These are phyloP conservation scores for Solanum aculeatissimum DNA, from an alignment of 305 asterid genomes.

Conservation along the genomic window DNA sequence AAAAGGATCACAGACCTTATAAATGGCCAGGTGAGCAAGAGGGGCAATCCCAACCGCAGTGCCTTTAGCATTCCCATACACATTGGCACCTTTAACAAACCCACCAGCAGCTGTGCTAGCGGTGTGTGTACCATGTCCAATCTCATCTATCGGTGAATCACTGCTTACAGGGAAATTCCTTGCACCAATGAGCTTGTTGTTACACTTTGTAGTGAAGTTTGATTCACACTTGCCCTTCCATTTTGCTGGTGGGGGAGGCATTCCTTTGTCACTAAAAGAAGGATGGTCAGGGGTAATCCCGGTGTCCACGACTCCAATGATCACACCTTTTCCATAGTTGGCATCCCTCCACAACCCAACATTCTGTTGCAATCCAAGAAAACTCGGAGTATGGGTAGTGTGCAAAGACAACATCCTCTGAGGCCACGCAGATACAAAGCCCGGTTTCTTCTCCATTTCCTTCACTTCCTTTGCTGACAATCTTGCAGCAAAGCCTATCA, in stretches of 20 bases:
- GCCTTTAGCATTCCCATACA: slow-evolving; percentile 12
- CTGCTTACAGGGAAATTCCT: neutral
- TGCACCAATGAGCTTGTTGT: slow-evolving; percentile 11
- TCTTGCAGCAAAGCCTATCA: slow-evolving; percentile 39
- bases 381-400: slow-evolving; percentile 40
- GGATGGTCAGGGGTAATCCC: slow-evolving; percentile 8
- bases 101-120: slow-evolving; percentile 5
- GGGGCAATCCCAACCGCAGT: slow-evolving; percentile 16
- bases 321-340: slow-evolving; percentile 8
- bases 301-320: slow-evolving; percentile 8
- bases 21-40: slow-evolving; percentile 10
- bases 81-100: slow-evolving; percentile 2
- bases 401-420: slow-evolving; percentile 18
- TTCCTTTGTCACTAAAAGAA: slow-evolving; percentile 6
- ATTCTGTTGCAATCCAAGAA: slow-evolving; percentile 26
- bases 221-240: slow-evolving; percentile 15
- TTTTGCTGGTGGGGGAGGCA: slow-evolving; percentile 13
- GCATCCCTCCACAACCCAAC: slow-evolving; percentile 5
- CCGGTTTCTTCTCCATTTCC: slow-evolving; percentile 14
- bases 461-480: slow-evolving; percentile 20
- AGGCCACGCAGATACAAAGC: slow-evolving; percentile 30
- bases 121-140: slow-evolving; percentile 8
- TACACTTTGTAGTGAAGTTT: slow-evolving; percentile 1
- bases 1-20: neutral
- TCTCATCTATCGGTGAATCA: slow-evolving; percentile 9